phyloP scores from a whole-genome alignment of 352 stramenopile species.

The Globisporangium nodosum region DNA sequence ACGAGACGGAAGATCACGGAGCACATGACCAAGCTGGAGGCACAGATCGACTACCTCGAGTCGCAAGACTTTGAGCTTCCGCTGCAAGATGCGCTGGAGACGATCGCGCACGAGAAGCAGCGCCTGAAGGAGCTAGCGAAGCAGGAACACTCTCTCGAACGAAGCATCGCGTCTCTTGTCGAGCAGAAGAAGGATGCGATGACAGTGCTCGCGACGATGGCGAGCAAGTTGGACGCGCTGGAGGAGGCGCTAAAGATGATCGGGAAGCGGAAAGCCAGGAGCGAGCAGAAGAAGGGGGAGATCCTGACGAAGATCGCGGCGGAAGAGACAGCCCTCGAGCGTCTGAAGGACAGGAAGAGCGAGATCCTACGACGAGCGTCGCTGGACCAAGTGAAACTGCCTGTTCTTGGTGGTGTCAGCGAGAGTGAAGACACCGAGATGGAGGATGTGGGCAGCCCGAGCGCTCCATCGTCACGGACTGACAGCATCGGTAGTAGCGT shows the following conservation, averaged over 20 bases:
- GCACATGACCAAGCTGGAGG: conserved; percentile 78
- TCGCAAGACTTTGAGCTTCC: conserved; percentile 59
- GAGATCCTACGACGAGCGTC: conserved; percentile 94
- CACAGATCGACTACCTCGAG: conserved; percentile 66
- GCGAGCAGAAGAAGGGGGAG: conserved; percentile 51
- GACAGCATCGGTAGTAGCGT: too few species aligned
- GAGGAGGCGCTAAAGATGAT: conserved; percentile 64
- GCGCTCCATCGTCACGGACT: too few species aligned
- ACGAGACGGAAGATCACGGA: conserved; percentile 68
- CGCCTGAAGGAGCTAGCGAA: conserved; percentile 48
- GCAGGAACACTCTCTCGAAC: conserved; percentile 43
- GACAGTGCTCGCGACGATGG: conserved; percentile 20
- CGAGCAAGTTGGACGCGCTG: conserved; percentile 39
- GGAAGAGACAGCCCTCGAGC: conserved; percentile 90
- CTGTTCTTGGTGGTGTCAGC: conserved; percentile 25
- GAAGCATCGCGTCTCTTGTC: conserved; percentile 44
- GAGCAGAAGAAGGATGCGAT: conserved; percentile 76
- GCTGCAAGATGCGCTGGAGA: conserved; percentile 41
- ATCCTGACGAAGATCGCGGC: conserved; percentile 81
- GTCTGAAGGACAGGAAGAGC: conserved; percentile 90
- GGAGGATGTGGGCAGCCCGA: conserved; percentile 22
- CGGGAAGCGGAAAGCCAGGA: conserved; percentile 53
- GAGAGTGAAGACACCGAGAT: conserved; percentile 57
- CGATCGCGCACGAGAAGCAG: conserved; percentile 34
- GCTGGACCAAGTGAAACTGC: conserved; percentile 93